These are phyloP conservation scores for Canariomyces notabilis DNA, from an alignment of 2,329 filamentous ascomycete genomes.

Conservation along the genomic window DNA sequence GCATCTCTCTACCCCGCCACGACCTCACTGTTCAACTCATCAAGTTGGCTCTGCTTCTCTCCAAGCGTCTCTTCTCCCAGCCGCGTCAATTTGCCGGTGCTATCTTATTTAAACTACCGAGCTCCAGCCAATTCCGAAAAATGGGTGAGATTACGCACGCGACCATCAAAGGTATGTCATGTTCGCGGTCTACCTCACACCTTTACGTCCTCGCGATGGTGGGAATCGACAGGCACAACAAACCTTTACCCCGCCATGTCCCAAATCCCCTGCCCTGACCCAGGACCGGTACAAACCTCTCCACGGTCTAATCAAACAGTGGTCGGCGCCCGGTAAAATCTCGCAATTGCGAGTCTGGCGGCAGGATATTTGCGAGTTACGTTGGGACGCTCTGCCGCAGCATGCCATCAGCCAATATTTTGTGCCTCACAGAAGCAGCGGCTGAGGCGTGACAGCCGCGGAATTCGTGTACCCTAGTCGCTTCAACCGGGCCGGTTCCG, in stretches of 20 bases:
- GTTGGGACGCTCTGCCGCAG: background rate
- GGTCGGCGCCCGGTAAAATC: background rate
- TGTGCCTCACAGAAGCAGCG: conserved; percentile 13
- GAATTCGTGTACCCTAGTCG: background rate
- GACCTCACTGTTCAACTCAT: conserved; percentile 13
- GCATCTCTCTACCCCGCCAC: conserved; percentile 13
- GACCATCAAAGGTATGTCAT: conserved; percentile 53
- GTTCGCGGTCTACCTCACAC: too few species aligned
- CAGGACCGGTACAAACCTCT: conserved; percentile 5
- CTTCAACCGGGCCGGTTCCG: background rate
- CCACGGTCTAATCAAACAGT: background rate
- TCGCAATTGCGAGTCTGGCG: background rate
- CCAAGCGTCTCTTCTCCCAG: conserved; percentile 13
- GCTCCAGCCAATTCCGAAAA: conserved; percentile 25
- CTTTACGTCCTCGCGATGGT: too few species aligned
- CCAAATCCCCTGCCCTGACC: conserved; percentile 5
- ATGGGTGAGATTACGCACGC: conserved; percentile 53
- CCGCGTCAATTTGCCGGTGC: conserved; percentile 7
- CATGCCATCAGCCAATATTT: background rate
- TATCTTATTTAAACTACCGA: conserved; percentile 3
- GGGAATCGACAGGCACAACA: background rate
- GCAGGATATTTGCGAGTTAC: background rate
- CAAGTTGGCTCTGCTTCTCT: conserved; percentile 20
- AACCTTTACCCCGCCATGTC: conserved; percentile 24
- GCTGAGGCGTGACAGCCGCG: background rate